Percentiles rank a stretch among this genome's conserved stretches.
Conservation (phyloP, 1,284 basidiomycete genomes). For the Puccinia novopanici region DNA sequence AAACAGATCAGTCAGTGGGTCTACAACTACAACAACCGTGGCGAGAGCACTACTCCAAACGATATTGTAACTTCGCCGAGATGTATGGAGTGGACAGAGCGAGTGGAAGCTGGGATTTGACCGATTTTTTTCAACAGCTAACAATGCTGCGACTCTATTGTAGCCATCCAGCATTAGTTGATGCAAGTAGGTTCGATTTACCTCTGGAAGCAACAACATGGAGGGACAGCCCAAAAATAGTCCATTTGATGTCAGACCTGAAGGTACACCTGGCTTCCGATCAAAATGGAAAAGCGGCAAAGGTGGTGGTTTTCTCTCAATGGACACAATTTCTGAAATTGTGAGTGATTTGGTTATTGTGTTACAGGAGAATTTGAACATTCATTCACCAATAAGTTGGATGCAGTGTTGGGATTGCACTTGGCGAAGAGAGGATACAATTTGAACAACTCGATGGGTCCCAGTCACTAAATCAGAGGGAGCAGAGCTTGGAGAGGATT, state of each 20-base stretch:
- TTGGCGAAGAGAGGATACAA: not conserved
- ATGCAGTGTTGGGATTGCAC: not conserved
- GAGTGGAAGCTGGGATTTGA: no score
- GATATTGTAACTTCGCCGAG: no score
- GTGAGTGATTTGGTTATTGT: not conserved
- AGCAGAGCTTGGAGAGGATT: not conserved
- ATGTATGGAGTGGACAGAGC: no score
- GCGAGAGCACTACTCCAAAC: no score
- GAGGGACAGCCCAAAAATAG: not conserved
- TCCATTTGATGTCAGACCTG: constrained; percentile 13
- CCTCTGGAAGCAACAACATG: not conserved
- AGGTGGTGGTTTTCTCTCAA: constrained; percentile 1
- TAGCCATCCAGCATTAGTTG: no score
- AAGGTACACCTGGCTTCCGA: not conserved
- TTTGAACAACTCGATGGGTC: constrained; percentile 1
- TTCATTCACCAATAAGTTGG: not conserved
- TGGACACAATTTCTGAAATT: not conserved
- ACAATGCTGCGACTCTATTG: no score
- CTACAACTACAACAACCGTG: no score
- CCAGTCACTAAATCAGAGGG: not conserved
- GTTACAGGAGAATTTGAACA: not conserved
- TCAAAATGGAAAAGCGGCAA: not conserved
- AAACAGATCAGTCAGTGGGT: no score
- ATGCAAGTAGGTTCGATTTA: not conserved
- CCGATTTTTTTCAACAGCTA: no score